Conservation (phyloP, 2,329 filamentous ascomycete genomes). For the Moelleriella libera region DNA sequence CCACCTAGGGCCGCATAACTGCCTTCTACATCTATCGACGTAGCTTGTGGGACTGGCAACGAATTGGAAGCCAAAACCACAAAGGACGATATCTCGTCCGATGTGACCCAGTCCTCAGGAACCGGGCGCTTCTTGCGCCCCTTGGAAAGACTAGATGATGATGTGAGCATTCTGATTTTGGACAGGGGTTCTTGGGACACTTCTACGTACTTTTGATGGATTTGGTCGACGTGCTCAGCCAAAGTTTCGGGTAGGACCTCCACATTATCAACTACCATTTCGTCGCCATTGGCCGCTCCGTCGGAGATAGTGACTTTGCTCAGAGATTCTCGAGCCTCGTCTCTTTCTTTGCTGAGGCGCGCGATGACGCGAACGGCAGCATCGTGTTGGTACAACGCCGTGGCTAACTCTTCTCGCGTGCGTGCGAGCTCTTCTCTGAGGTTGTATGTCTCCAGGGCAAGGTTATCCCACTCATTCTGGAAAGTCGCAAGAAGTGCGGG, state of each 20-base stretch:
- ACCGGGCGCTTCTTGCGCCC: slow-evolving; percentile 80
- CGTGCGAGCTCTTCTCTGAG: slow-evolving; percentile 79
- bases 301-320: slow-evolving; percentile 67
- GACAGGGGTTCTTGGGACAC: neutral
- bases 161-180: slow-evolving; percentile 4
- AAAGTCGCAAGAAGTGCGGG: slow-evolving; percentile 87
- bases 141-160: slow-evolving; percentile 54
- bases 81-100: slow-evolving; percentile 49
- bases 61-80: slow-evolving; percentile 28
- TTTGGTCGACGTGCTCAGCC: slow-evolving; percentile 60
- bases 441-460: slow-evolving; percentile 84
- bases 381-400: slow-evolving; percentile 91
- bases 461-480: slow-evolving; percentile 95
- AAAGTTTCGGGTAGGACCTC: slow-evolving; percentile 62
- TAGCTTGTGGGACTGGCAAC: slow-evolving; percentile 31
- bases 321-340: slow-evolving; percentile 81
- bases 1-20: slow-evolving; percentile 63
- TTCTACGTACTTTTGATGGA: slow-evolving; percentile 58
- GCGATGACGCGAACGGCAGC: slow-evolving; percentile 93
- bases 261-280: slow-evolving; percentile 77
- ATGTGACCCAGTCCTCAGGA: slow-evolving; percentile 71
- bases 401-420: slow-evolving; percentile 85
- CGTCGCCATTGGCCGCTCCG: slow-evolving; percentile 50
- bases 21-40: slow-evolving; percentile 36
- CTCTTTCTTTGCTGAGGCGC: slow-evolving; percentile 75